Base-by-base conservation (phyloP, 768 basidiomycete genomes). In the Tephrocybe sp. region DNA sequence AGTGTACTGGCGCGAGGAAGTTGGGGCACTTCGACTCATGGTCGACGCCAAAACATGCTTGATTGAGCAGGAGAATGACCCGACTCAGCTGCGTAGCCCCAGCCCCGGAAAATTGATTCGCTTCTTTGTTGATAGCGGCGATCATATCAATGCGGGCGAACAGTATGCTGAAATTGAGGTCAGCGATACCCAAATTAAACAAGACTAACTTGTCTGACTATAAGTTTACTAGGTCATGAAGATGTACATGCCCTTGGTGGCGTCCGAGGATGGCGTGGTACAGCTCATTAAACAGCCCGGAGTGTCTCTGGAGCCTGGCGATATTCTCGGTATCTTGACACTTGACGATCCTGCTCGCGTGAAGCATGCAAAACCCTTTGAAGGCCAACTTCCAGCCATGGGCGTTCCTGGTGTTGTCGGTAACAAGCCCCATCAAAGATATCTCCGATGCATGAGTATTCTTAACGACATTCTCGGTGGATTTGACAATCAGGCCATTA, bases 31-130 rank as follows among this genome's bases (percentile, higher is more conserved):
- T 58, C 76, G 91, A 57, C 67, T 98, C 63, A 92, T 93, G 85
- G 87, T 99, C 52, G 96, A 99, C 70, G 82, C 93, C 45, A 96
- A 98, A 79, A 99, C 97, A 13, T 97, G 95, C 67, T 78, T 98
- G 72, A 94, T 99, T 59, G 97, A 98, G 69, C 95, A 98, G 71
- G 97, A 99, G 78, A 98, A 98, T 60, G 97, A 99, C 62, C 97
- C 97, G 13, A 99, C 97, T 19, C 96, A 98, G 68, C 76, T 98
- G 38, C 79, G 97, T 59, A 93, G 90, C 62, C 97, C 97, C 8
- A 92, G 87, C 70, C 97, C 97, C 9, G 97, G 97, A 30, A 99
- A 99, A 71, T 82, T 99, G 41, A 82, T 99, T 47, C 82, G 95
- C 27, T 95, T 87, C 75, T 82, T 98, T 54, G 86, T 98, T 56